A percentile compares a stretch with the other conserved stretches of the same genome.
phyloP scores from a whole-genome alignment of 1,284 basidiomycete genomes.

The Trichosporon ovoides region DNA sequence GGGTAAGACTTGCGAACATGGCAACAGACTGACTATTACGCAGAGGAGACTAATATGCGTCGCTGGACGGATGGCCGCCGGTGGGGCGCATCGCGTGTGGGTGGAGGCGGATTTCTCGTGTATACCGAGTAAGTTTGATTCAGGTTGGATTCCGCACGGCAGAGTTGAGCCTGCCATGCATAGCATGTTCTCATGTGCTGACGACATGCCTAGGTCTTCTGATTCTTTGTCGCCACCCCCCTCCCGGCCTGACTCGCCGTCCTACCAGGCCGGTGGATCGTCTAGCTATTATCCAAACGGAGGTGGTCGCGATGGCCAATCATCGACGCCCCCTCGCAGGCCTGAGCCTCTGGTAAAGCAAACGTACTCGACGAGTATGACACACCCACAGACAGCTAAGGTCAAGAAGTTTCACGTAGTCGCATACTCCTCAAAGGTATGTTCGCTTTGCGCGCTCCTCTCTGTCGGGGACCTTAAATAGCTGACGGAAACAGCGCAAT shows the following conservation, averaged over 20 bases:
- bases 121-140: constrained; percentile 46
- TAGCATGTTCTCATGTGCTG: background rate
- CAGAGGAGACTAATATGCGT: constrained; percentile 50
- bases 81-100: constrained; percentile 53
- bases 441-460: constrained; percentile 3
- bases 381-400: constrained; percentile 38
- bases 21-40: background rate
- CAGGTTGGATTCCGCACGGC: background rate
- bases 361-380: constrained; percentile 47
- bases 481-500: constrained; percentile 28
- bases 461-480: background rate
- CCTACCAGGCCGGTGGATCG: constrained; percentile 12
- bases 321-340: constrained; percentile 21
- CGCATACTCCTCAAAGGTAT: constrained; percentile 43
- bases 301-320: constrained; percentile 10
- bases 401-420: constrained; percentile 47
- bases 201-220: constrained; percentile 26
- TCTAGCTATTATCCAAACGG: constrained; percentile 20
- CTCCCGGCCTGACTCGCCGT: constrained; percentile 19
- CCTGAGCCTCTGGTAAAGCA: constrained; percentile 45
- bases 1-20: constrained; percentile 56
- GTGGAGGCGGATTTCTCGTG: constrained; percentile 51
- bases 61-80: constrained; percentile 53
- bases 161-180: background rate
- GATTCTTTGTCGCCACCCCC: constrained; percentile 40